Conservation (phyloP, 2,329 filamentous ascomycete genomes). For the Aspergillus sp. region DNA sequence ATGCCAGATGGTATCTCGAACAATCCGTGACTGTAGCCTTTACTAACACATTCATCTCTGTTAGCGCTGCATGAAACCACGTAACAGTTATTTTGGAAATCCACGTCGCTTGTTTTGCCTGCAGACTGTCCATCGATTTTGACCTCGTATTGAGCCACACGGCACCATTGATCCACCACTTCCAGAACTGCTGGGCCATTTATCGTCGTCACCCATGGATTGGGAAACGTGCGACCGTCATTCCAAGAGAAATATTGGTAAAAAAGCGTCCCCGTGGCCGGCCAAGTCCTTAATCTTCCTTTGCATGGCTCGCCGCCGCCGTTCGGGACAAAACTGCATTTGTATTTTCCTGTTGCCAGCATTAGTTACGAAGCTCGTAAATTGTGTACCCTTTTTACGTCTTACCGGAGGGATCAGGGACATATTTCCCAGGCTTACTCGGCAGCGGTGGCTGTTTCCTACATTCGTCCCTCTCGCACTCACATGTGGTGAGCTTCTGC, state of each 20-base stretch:
- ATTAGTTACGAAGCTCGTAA: background rate
- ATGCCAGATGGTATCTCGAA: background rate
- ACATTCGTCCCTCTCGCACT: background rate
- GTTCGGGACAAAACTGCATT: background rate
- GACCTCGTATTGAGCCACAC: background rate
- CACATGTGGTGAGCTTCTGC: background rate
- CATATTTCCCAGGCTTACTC: background rate
- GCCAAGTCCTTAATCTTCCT: background rate
- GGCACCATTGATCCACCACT: background rate
- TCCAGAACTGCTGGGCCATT: background rate
- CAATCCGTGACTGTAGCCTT: background rate
- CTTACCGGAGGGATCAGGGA: background rate
- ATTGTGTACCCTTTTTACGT: background rate
- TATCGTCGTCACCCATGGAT: background rate
- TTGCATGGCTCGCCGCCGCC: background rate
- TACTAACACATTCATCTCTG: background rate
- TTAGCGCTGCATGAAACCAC: background rate
- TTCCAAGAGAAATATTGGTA: background rate
- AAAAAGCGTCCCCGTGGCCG: background rate
- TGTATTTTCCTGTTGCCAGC: background rate
- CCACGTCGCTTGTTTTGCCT: no score
- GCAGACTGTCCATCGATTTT: background rate
- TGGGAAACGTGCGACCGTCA: background rate
- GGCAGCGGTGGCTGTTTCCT: background rate
- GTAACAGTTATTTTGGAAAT: no score